Evolutionary conservation across 495 filamentous ascomycete genomes (phyloP), one percentile per base, ranked within the genome.

Genomic region (Aspergillus leporis): DNA sequence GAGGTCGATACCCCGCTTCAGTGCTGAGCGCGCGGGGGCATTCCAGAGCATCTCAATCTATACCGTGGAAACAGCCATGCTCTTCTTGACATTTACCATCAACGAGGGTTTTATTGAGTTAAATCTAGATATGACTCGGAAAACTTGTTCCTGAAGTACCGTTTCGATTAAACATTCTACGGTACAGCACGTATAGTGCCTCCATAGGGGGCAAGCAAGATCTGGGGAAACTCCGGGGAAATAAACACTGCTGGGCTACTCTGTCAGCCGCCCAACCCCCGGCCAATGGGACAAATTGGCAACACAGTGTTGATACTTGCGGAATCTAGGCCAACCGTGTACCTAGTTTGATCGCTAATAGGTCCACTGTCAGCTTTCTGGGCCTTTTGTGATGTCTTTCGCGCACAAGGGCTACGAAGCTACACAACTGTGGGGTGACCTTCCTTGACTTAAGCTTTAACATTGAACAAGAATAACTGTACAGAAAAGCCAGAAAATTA

Each of bases 191-290:
- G 9, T 7, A 14, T 4, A 52, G 1, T 34, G 7, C 36, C 50
- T 52, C 30, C 50, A 52, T 31, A 23, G 28, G 47, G 47, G 28
- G 14, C 14, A 28, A n/a, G 19, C 25, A 28, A 32, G 23, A 47
- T 23, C 6, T 47, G 43, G 43, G 19, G 43, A 47, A 47, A 47
- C 43, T 47, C 43, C 16, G 43, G 43, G 43, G 43, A 47, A 47
- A 21, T 4, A 12, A 7, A 3, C 40, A 28, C 25, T 28, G 3
- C 25, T 28, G 6, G 25, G 25, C 40, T 43, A 8, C 4, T n/a
- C n/a, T 36, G 32, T 36, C 32, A 36, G 10, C 9, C 13, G 32
- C 13, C 32, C 13, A 36, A 28, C 25, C 25, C 25, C 3, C 25
- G 6, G 25, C 6, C 8, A 36, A 4, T 36, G 9, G 34, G 34